These are phyloP conservation scores for Astrothelium subdiscretum DNA, from an alignment of 495 filamentous ascomycete species.

Conservation along the genomic window DNA sequence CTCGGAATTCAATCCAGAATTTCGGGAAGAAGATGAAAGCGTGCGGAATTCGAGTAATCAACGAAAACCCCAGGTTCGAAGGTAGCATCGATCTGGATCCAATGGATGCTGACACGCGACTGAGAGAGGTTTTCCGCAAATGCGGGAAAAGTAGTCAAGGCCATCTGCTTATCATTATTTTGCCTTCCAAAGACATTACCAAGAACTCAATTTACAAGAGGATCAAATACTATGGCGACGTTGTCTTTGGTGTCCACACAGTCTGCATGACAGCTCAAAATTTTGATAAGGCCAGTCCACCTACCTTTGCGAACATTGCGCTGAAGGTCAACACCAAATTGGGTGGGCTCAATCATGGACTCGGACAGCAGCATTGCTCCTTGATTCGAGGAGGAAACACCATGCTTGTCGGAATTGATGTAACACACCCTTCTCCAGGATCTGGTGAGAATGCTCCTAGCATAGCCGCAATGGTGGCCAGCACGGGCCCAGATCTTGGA, in stretches of 20 bases:
- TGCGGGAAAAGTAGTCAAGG: conserved; percentile 11
- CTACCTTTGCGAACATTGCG: conserved; percentile 54
- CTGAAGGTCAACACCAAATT: conserved; percentile 82
- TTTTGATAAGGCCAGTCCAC: conserved; percentile 29
- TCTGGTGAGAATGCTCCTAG: conserved; percentile 48
- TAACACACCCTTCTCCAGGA: conserved; percentile 76
- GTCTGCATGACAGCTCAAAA: conserved; percentile 48
- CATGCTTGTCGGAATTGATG: conserved; percentile 81
- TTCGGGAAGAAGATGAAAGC: not conserved
- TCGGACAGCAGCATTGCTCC: conserved; percentile 39
- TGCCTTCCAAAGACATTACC: conserved; percentile 35
- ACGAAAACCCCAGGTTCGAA: not conserved
- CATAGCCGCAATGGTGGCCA: conserved; percentile 66
- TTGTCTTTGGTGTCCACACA: conserved; percentile 50
- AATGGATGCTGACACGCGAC: not conserved
- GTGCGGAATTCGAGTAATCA: not conserved
- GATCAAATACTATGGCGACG: conserved; percentile 58
- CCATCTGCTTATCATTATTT: conserved; percentile 50
- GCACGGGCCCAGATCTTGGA: conserved; percentile 45
- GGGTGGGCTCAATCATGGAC: conserved; percentile 63
- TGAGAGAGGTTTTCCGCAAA: not conserved
- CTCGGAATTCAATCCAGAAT: not conserved
- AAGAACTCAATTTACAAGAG: conserved; percentile 44
- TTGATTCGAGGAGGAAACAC: conserved; percentile 43
- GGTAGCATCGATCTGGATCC: not conserved